Percentiles rank a stretch among this genome's conserved stretches.
Conservation (phyloP, 2,329 filamentous ascomycete genomes). For the Beauveria brongniartii region DNA sequence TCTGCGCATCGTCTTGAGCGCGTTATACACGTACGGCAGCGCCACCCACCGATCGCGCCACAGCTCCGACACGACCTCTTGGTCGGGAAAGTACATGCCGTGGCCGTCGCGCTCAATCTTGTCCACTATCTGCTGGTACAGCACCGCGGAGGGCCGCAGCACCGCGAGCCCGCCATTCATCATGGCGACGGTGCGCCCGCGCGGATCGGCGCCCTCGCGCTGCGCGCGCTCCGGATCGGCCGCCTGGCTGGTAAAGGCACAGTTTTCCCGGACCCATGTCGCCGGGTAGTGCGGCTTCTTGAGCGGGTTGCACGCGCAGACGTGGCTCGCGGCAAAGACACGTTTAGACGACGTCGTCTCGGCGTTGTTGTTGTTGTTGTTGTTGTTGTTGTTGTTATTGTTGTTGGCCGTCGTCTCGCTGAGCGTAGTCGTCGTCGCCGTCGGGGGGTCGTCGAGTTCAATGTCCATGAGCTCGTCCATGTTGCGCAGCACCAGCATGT, state of each 20-base stretch:
- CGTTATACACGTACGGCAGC: slow-evolving; percentile 54
- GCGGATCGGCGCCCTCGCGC: slow-evolving; percentile 34
- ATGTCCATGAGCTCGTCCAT: slow-evolving; percentile 94
- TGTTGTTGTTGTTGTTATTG: slow-evolving; percentile 8
- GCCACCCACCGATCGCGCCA: slow-evolving; percentile 49
- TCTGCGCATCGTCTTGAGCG: slow-evolving; percentile 52
- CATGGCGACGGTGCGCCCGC: slow-evolving; percentile 38
- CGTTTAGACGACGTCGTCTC: slow-evolving; percentile 34
- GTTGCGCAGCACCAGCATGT: slow-evolving; percentile 76
- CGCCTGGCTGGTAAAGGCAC: slow-evolving; percentile 51
- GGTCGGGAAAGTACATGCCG: slow-evolving; percentile 50
- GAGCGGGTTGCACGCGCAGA: slow-evolving; percentile 79
- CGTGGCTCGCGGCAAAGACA: slow-evolving; percentile 77
- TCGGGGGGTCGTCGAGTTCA: slow-evolving; percentile 47
- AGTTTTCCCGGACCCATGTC: slow-evolving; percentile 54
- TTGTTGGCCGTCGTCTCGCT: slow-evolving; percentile 12
- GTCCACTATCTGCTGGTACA: slow-evolving; percentile 43
- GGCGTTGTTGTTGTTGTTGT: slow-evolving; percentile 9
- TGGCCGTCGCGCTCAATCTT: slow-evolving; percentile 41
- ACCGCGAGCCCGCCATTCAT: slow-evolving; percentile 50
- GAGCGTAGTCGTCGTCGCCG: slow-evolving; percentile 7
- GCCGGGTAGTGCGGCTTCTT: slow-evolving; percentile 69
- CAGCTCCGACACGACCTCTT: slow-evolving; percentile 47
- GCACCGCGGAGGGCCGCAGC: slow-evolving; percentile 39
- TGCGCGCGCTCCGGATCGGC: slow-evolving; percentile 38